Evolutionary conservation across 345 rosid genomes (phyloP), one percentile per base, ranked within the genome.

Genomic region (Camelina neglecta): DNA sequence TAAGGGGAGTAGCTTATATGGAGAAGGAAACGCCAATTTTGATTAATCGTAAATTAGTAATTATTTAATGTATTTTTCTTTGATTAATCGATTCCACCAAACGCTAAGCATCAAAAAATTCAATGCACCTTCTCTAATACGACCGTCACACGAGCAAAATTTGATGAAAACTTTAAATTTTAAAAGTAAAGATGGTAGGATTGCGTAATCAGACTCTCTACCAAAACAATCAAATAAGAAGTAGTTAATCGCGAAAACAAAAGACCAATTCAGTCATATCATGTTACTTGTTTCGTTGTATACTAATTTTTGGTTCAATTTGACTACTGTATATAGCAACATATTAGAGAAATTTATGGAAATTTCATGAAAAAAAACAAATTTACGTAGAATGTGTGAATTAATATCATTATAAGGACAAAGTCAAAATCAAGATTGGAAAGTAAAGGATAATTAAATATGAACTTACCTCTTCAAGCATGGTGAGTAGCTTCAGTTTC

Each of bases 391-490:
- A 61, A 75, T 29, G n/a, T 50, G 15, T 41, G 51, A 38, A 15
- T 31, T 13, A 18, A 8, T 42, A 72, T 66, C 68, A 65, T 8
- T 11, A 18, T 18, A 71, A 41, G 20, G 62, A 65, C 24, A 26
- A 71, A 38, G 20, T 63, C 38, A 73, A 66, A 76, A 54, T 62
- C 35, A 60, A 42, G 73, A 69, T 65, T 65, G 41, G 41, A 67
- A 68, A 44, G 60, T 44, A 24, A 61, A 73, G 24, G 42, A 20
- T 33, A 47, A 33, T 26, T 15, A 53, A 29, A 61, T 65, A 69
- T 35, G 68, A 77, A 94, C 96, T 82, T 92, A 91, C 99, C 99
- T 95, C 97, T 76, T 95, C 99, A 82, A 95, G 96, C 99, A 92
- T 95, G 80, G 93, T 76, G 70, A 95, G 73, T 45, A 95, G 88